Conservation (phyloP, 169 alveolate genomes). For the Cryptosporidium xiaoi region DNA sequence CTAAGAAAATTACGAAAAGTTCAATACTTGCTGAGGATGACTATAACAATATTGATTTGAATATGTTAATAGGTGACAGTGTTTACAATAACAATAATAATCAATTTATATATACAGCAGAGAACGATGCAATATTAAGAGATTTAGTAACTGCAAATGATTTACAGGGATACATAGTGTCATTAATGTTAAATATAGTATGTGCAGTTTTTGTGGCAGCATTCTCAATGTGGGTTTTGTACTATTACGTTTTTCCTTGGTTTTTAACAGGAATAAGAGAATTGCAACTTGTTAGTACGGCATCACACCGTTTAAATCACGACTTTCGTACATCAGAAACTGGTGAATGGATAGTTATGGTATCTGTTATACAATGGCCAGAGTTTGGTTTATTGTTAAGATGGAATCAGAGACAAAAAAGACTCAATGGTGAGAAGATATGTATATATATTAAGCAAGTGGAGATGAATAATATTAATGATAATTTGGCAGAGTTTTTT, state of each 20-base stretch:
- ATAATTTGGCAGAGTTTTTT: slow-evolving; percentile 6
- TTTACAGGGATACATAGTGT: slow-evolving; percentile 52
- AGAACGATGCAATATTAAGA: slow-evolving; percentile 47
- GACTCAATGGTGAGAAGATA: slow-evolving; percentile 54
- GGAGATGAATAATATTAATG: neutral
- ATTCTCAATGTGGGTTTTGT: slow-evolving; percentile 58
- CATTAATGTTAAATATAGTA: slow-evolving; percentile 25
- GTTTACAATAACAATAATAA: neutral
- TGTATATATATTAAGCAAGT: slow-evolving; percentile 77
- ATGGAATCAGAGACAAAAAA: slow-evolving; percentile 77
- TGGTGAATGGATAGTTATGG: slow-evolving; percentile 78
- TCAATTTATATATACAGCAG: slow-evolving; percentile 51
- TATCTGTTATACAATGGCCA: slow-evolving; percentile 76
- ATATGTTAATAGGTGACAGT: too few species aligned
- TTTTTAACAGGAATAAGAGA: slow-evolving; percentile 57
- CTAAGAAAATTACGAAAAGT: slow-evolving; percentile 35
- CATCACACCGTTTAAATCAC: slow-evolving; percentile 63
- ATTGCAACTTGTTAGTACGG: slow-evolving; percentile 54
- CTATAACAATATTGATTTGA: neutral
- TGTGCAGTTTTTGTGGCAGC: slow-evolving; percentile 58
- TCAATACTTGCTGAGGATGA: slow-evolving; percentile 50
- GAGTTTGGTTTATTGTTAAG: slow-evolving; percentile 77
- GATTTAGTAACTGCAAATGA: slow-evolving; percentile 66
- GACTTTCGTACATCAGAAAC: slow-evolving; percentile 74
- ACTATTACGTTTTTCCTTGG: slow-evolving; percentile 67